These are phyloP conservation scores for Letharia columbiana DNA, from an alignment of 495 filamentous ascomycete genomes.

Conservation along the genomic window DNA sequence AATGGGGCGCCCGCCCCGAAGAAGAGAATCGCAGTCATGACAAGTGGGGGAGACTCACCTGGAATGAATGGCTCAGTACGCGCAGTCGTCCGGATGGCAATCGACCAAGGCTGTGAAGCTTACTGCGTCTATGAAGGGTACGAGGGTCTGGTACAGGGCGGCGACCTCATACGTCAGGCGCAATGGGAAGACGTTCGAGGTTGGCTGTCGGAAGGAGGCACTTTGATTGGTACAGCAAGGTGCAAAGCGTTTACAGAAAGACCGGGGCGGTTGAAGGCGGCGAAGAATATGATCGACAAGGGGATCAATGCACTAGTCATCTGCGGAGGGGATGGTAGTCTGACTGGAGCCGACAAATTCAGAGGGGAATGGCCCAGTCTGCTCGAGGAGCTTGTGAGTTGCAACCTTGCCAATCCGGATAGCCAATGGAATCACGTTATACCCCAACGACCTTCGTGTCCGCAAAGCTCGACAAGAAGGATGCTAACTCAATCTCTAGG, in stretches of 20 bases:
- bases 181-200: slow-evolving; percentile 93
- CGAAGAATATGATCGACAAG: slow-evolving; percentile 84
- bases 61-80: slow-evolving; percentile 96
- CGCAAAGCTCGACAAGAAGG: not conserved
- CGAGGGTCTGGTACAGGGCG: slow-evolving; percentile 86
- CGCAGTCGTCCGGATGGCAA: slow-evolving; percentile 87
- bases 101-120: slow-evolving; percentile 76
- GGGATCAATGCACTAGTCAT: slow-evolving; percentile 96
- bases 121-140: slow-evolving; percentile 94
- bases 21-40: slow-evolving; percentile 84
- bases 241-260: slow-evolving; percentile 86
- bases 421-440: not conserved
- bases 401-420: not conserved
- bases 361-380: slow-evolving; percentile 83
- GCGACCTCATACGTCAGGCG: slow-evolving; percentile 77
- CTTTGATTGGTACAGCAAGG: slow-evolving; percentile 90
- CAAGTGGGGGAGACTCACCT: slow-evolving; percentile 91
- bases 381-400: slow-evolving; percentile 64
- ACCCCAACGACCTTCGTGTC: not conserved
- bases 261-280: slow-evolving; percentile 67
- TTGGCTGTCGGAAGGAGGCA: slow-evolving; percentile 89
- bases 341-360: slow-evolving; percentile 94
- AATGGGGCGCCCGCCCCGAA: slow-evolving; percentile 26
- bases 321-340: slow-evolving; percentile 92
- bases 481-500: not conserved